phyloP scores from a whole-genome alignment of 768 basidiomycete species.

The Kwoniella europaea region DNA sequence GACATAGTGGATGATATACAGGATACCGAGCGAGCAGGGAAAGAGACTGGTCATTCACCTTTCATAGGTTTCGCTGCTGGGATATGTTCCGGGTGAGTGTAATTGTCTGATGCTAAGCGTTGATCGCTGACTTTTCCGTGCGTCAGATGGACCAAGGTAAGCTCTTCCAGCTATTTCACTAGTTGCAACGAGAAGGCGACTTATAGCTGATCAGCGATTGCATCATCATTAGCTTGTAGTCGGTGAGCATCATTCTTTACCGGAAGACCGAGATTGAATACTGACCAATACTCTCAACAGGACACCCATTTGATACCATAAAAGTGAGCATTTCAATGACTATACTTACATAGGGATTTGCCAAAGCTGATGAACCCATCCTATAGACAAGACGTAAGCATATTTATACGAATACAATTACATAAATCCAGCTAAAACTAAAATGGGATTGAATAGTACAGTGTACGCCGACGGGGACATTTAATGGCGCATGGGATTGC shows the following conservation, averaged over 20 bases:
- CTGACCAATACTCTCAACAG: conserved; percentile 20
- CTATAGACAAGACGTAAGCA: conserved; percentile 49
- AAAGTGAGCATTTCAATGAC: conserved; percentile 33
- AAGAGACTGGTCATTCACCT: conserved; percentile 35
- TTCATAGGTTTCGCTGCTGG: conserved; percentile 54
- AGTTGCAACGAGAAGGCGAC: neutral
- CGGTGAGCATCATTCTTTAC: conserved; percentile 6
- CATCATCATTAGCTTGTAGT: conserved; percentile 18
- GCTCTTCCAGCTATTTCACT: neutral
- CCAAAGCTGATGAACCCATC: conserved; percentile 5
- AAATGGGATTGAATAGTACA: conserved; percentile 27
- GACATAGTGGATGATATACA: conserved; percentile 21
- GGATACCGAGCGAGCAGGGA: conserved; percentile 5
- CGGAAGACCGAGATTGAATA: neutral
- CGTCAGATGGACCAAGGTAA: conserved; percentile 49
- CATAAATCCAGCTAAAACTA: neutral
- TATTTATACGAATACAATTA: neutral
- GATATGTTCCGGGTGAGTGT: conserved; percentile 48
- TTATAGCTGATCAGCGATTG: neutral
- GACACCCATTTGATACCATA: conserved; percentile 55
- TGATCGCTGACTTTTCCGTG: neutral
- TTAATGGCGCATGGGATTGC: conserved; percentile 43
- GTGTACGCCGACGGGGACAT: conserved; percentile 48
- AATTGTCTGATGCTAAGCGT: neutral
- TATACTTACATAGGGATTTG: neutral